Evolutionary conservation across 2,329 filamentous ascomycete genomes (phyloP), one percentile per base, ranked within the genome.

Genomic region (Achaetomium macrosporum): DNA sequence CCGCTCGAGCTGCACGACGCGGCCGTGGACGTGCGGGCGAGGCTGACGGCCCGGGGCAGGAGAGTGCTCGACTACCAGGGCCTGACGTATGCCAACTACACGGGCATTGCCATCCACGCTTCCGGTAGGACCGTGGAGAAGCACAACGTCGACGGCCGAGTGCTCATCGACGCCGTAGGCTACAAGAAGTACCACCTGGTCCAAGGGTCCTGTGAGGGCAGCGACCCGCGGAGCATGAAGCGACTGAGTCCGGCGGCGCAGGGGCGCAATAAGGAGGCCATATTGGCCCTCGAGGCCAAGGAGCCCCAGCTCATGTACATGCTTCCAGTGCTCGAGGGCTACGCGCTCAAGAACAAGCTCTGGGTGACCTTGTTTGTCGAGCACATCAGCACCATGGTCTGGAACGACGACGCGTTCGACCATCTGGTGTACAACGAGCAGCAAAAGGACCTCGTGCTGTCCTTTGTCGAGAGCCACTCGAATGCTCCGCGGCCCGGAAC

Each of bases 361-460:
- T 76, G 73, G 74, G 60, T 64, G 35, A 45, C 42, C 3, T 72
- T 74, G 39, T 71, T 65, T 36, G 59, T 74, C 25, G 71, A 75
- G 37, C 69, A 76, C 45, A 67, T 76, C 53, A 59, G 65, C 37
- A 68, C 70, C 3, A 64, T 76, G 42, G 46, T 62, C 6, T 76
- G 74, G 74, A 76, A 77, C 57, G 68, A 71, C 53, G 60, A 68
- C 7, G 74, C 74, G 0, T 77, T 69, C 57, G 68, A 70, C 2
- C 71, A 76, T 41, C 66, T 77, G 5, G 74, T 77, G 4, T 75
- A 75, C 57, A 69, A 73, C 40, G 69, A 73, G 30, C 67, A 73
- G 53, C 71, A 75, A 35, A 77, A 77, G 59, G 71, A 75, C 31
- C 57, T 76, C 8, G 67, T 77, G 1, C 61, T 75, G 15, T 74